Evolutionary conservation across 2,329 filamentous ascomycete genomes (phyloP).

Genomic region (Tolypocladium amazonense): DNA sequence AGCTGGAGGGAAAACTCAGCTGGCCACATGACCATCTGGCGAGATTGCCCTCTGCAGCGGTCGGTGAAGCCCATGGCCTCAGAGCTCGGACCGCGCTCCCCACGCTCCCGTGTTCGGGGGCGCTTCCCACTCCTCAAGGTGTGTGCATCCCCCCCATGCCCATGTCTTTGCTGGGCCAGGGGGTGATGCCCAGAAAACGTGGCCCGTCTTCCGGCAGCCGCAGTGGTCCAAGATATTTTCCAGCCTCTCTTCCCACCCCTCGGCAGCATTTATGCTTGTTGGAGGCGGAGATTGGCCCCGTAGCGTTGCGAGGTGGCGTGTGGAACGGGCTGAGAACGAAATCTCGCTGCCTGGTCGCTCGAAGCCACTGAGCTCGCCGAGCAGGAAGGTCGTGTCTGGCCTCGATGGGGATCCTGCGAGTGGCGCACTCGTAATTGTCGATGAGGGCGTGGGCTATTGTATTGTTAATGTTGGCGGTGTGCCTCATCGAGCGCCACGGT

Average conservation of each 20-base stretch:
- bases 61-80: neutral
- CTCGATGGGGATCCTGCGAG: neutral
- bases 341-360: neutral
- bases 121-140: neutral
- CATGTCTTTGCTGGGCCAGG: neutral
- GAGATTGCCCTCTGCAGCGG: slow-evolving; percentile 5
- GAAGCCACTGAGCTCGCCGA: neutral
- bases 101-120: neutral
- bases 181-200: neutral
- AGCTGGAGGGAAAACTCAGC: slow-evolving; percentile 4
- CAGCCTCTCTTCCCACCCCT: neutral
- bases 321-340: neutral
- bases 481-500: neutral
- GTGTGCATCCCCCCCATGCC: neutral
- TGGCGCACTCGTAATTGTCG: neutral
- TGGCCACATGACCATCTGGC: slow-evolving; percentile 6
- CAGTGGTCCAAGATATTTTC: neutral
- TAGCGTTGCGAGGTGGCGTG: neutral
- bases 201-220: neutral
- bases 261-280: neutral
- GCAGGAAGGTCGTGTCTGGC: neutral
- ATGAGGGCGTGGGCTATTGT: neutral
- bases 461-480: neutral
- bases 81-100: neutral
- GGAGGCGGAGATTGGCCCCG: neutral